A percentile compares a stretch with the other conserved stretches of the same genome.
These are phyloP conservation scores for Clavispora carvajalis DNA, from an alignment of 805 yeast genomes.

Conservation along the genomic window DNA sequence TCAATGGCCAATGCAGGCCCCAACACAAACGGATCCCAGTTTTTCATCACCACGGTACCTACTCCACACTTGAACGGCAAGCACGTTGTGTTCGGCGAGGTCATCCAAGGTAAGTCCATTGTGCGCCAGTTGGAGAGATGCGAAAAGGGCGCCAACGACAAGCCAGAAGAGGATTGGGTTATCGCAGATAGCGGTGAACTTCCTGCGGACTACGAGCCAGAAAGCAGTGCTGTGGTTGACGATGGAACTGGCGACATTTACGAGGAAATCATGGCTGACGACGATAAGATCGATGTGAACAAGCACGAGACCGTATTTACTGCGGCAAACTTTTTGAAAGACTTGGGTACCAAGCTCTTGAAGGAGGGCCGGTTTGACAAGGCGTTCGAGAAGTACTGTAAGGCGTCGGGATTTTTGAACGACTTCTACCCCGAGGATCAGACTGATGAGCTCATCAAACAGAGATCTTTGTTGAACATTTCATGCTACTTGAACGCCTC, in stretches of 20 bases:
- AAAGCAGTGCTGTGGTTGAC: conserved; percentile 42
- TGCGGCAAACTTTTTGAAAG: conserved; percentile 64
- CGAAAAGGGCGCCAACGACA: conserved; percentile 61
- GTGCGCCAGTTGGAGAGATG: conserved; percentile 73
- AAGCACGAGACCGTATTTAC: conserved; percentile 61
- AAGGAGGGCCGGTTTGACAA: conserved; percentile 54
- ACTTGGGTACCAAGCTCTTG: conserved; percentile 70
- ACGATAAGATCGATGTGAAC: conserved; percentile 54
- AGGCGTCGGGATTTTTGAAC: conserved; percentile 63
- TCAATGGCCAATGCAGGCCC: conserved; percentile 99
- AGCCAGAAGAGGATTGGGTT: conserved; percentile 64
- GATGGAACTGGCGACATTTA: conserved; percentile 85
- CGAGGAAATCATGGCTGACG: conserved; percentile 73
- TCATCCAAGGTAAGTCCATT: conserved; percentile 71
- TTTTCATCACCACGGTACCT: conserved; percentile 88
- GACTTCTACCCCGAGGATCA: conserved; percentile 74
- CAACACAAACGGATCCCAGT: conserved; percentile 97
- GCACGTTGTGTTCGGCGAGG: conserved; percentile 94
- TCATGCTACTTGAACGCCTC: conserved; percentile 71
- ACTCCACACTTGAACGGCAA: conserved; percentile 89
- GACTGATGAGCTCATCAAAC: conserved; percentile 46
- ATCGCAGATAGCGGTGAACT: conserved; percentile 78
- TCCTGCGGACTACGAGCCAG: conserved; percentile 52
- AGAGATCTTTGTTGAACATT: conserved; percentile 49
- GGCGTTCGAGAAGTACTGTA: conserved; percentile 65